Percentiles rank a stretch among this genome's conserved stretches.
Conservation (phyloP, 768 basidiomycete species). For the Auricularia cornea region DNA sequence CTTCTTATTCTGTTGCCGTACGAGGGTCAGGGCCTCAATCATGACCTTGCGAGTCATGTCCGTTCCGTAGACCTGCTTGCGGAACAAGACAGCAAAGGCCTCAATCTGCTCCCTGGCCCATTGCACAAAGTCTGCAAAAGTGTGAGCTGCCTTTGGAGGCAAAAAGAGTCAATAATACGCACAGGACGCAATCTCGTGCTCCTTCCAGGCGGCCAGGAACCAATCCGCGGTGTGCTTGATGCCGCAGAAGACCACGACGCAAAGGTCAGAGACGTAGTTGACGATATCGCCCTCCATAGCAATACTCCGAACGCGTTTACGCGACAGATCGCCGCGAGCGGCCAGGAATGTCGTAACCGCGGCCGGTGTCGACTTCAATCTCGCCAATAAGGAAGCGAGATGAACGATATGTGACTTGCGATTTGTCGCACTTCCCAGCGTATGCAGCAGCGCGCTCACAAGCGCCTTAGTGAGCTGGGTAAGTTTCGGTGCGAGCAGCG, state of each 20-base stretch:
- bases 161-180: slow-evolving; percentile 21
- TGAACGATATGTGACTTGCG: slow-evolving; percentile 67
- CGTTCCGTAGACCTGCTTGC: slow-evolving; percentile 83
- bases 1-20: slow-evolving; percentile 74
- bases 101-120: slow-evolving; percentile 89
- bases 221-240: slow-evolving; percentile 98
- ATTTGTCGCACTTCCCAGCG: slow-evolving; percentile 67
- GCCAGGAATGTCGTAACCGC: slow-evolving; percentile 78
- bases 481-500: slow-evolving; percentile 50
- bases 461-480: slow-evolving; percentile 58
- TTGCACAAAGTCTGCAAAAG: slow-evolving; percentile 69
- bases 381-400: slow-evolving; percentile 63
- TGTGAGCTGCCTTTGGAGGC: neutral
- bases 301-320: slow-evolving; percentile 74
- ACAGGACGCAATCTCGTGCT: slow-evolving; percentile 92
- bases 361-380: slow-evolving; percentile 65
- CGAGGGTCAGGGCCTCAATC: slow-evolving; percentile 71
- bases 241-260: slow-evolving; percentile 84
- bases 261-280: slow-evolving; percentile 78
- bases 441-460: slow-evolving; percentile 57
- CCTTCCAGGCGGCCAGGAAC: slow-evolving; percentile 93
- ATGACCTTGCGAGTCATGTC: slow-evolving; percentile 64
- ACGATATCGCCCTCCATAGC: slow-evolving; percentile 78
- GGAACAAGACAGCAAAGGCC: slow-evolving; percentile 73
- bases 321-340: slow-evolving; percentile 68